Evolutionary conservation across 371 early-diverging fungal genomes (phyloP).

Genomic region (Smittium culicis): DNA sequence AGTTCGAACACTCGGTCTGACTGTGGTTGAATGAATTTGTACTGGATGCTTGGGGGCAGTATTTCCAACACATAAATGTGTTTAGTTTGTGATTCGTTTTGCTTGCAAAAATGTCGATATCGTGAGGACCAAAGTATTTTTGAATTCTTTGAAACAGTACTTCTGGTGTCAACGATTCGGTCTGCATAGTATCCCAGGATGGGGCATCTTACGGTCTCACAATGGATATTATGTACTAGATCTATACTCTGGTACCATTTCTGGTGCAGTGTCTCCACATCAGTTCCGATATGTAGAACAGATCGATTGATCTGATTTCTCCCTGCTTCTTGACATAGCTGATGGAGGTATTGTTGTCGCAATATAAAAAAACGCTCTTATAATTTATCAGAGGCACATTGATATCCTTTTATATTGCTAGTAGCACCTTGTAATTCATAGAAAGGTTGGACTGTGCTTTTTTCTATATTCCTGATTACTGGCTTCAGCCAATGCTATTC

Average conservation of each 20-base stretch:
- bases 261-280: neutral
- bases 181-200: neutral
- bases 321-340: neutral
- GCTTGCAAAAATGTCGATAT: neutral
- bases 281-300: neutral
- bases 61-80: neutral
- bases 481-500: neutral
- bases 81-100: neutral
- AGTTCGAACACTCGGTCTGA: neutral
- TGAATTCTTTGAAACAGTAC: neutral
- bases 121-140: neutral
- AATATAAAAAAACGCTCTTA: neutral
- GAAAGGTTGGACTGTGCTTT: neutral
- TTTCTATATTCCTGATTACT: neutral
- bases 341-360: neutral
- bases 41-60: neutral
- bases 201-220: neutral
- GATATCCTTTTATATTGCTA: neutral
- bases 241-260: neutral
- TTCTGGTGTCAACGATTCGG: neutral
- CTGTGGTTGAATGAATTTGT: neutral
- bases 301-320: neutral
- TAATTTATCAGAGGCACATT: neutral
- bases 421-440: neutral
- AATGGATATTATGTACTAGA: neutral